Percentiles rank a stretch among this genome's conserved stretches.
Evolutionary conservation across 2,329 filamentous ascomycete genomes (phyloP).

Genomic region (Fusarium xyrophilum): DNA sequence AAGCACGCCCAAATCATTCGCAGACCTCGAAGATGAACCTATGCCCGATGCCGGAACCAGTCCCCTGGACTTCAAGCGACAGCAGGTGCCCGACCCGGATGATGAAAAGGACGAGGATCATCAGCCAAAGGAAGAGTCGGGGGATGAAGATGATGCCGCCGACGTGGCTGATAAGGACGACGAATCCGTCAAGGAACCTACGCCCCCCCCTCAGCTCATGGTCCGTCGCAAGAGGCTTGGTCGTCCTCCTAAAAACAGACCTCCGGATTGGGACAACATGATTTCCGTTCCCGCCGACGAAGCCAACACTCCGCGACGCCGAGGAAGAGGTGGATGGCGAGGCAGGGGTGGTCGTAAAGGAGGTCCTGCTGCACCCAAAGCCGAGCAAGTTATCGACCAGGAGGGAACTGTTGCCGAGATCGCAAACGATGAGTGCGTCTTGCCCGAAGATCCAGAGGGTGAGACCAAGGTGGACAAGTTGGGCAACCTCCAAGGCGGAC

Average conservation of each 20-base stretch:
- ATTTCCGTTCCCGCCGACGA: slow-evolving; percentile 63
- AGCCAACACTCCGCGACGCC: slow-evolving; percentile 65
- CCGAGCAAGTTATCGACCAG: slow-evolving; percentile 87
- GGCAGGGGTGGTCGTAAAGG: slow-evolving; percentile 71
- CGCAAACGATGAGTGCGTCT: slow-evolving; percentile 85
- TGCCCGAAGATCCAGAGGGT: slow-evolving; percentile 86
- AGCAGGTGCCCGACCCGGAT: slow-evolving; percentile 47
- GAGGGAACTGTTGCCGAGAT: slow-evolving; percentile 93
- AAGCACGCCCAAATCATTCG: slow-evolving; percentile 52
- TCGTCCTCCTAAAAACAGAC: slow-evolving; percentile 83
- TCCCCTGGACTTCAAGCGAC: slow-evolving; percentile 51
- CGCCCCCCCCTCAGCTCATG: slow-evolving; percentile 65
- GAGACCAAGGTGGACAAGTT: slow-evolving; percentile 93
- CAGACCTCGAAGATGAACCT: slow-evolving; percentile 48
- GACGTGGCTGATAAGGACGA: slow-evolving; percentile 45
- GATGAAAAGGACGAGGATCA: slow-evolving; percentile 55
- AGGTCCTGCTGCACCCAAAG: slow-evolving; percentile 76
- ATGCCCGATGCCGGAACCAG: slow-evolving; percentile 44
- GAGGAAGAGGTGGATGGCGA: slow-evolving; percentile 75
- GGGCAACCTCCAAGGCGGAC: slow-evolving; percentile 80
- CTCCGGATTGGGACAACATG: slow-evolving; percentile 76
- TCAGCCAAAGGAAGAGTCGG: slow-evolving; percentile 60
- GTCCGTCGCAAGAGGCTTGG: slow-evolving; percentile 81
- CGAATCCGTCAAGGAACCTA: slow-evolving; percentile 59
- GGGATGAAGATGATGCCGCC: slow-evolving; percentile 49